A percentile compares a stretch with the other conserved stretches of the same genome.
Evolutionary conservation across 169 alveolate genomes (phyloP).

Genomic region (Plasmodium billcollinsi): DNA sequence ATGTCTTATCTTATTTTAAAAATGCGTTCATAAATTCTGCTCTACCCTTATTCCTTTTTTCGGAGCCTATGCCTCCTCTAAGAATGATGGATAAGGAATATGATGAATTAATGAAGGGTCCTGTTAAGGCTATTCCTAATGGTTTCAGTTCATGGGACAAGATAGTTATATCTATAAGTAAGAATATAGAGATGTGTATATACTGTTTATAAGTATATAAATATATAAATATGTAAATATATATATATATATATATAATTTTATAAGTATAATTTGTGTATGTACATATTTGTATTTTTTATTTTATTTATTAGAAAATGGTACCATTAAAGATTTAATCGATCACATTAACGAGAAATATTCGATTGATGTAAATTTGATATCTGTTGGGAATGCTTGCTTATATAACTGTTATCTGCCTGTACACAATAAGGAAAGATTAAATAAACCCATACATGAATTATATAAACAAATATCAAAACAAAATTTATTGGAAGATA

Average conservation of each 20-base stretch:
- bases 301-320: conserved; percentile 80
- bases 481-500: conserved; percentile 78
- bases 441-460: conserved; percentile 81
- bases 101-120: conserved; percentile 96
- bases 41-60: conserved; percentile 92
- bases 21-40: conserved; percentile 97
- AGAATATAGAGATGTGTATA: conserved; percentile 79
- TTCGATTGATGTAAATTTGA: conserved; percentile 89
- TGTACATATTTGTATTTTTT: conserved; percentile 35
- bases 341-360: conserved; percentile 80
- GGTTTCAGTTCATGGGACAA: conserved; percentile 98
- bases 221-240: conserved; percentile 29
- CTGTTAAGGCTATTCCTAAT: conserved; percentile 96
- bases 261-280: neutral
- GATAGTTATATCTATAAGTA: conserved; percentile 89
- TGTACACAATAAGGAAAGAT: conserved; percentile 88
- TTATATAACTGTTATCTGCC: conserved; percentile 91
- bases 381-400: conserved; percentile 92
- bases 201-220: conserved; percentile 64
- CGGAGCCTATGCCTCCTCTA: conserved; percentile 93
- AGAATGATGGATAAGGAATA: conserved; percentile 90
- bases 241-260: neutral
- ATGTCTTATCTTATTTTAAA: conserved; percentile 86
- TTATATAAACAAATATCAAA: conserved; percentile 81
- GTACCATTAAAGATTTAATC: conserved; percentile 80